Percentiles rank a stretch among this genome's conserved stretches.
Evolutionary conservation across 768 basidiomycete genomes (phyloP).

Genomic region (Pholiota conissans): DNA sequence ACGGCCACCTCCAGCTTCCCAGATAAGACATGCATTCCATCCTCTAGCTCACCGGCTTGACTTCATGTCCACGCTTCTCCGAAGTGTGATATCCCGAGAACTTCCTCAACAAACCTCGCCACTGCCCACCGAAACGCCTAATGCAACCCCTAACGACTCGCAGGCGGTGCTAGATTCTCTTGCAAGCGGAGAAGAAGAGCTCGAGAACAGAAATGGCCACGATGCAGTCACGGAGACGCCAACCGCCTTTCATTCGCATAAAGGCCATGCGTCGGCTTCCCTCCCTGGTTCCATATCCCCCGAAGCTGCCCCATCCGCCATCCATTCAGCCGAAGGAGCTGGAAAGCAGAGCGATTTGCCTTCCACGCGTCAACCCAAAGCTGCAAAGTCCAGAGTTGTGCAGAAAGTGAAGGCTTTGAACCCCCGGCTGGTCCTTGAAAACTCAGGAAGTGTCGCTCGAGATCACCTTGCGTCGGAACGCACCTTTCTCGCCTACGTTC

Average conservation of each 20-base stretch:
- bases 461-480: constrained; percentile 56
- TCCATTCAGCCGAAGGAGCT: neutral
- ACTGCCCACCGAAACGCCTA: neutral
- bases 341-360: neutral
- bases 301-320: neutral
- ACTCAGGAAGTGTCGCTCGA: constrained; percentile 45
- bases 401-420: neutral
- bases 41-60: neutral
- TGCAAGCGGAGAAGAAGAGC: neutral
- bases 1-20: neutral
- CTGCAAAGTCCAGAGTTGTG: neutral
- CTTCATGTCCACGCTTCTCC: neutral
- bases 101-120: neutral
- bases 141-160: neutral
- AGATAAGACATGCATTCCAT: neutral
- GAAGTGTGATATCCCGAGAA: neutral
- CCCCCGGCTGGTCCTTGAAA: neutral
- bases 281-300: neutral
- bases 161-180: neutral
- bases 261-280: neutral
- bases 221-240: neutral
- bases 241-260: neutral
- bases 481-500: constrained; percentile 54
- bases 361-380: neutral
- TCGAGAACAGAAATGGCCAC: neutral